Evolutionary conservation across 441 rosid species (phyloP).

Genomic region (Populus hybrid): DNA sequence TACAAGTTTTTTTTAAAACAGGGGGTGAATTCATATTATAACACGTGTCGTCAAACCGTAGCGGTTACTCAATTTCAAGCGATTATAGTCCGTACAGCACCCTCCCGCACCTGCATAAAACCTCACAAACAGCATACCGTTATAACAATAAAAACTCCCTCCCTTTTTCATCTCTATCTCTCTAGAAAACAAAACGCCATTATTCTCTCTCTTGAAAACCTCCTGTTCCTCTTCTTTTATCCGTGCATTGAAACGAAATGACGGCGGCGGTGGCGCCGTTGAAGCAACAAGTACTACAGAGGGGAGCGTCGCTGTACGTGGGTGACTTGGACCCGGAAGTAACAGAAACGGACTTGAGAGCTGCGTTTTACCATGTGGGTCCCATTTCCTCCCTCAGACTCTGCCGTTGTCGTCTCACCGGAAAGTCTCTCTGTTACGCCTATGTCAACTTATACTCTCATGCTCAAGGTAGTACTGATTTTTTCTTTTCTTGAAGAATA

Average conservation of each 20-base stretch:
- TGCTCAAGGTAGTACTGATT: constrained; percentile 31
- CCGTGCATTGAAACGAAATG: neutral
- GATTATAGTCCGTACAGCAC: neutral
- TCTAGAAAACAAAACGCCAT: neutral
- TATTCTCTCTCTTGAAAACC: neutral
- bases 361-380: constrained; percentile 24
- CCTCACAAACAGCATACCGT: neutral
- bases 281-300: neutral
- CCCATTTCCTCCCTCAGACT: constrained; percentile 34
- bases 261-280: neutral
- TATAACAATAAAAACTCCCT: constrained; percentile 16
- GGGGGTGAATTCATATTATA: too few relatives aligned
- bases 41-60: too few relatives aligned
- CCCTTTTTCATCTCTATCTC: neutral
- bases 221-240: neutral
- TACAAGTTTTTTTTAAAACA: too few relatives aligned
- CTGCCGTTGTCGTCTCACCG: constrained; percentile 39
- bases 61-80: neutral
- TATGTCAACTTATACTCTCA: constrained; percentile 44
- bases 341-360: constrained; percentile 33
- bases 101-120: neutral
- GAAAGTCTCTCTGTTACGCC: constrained; percentile 44
- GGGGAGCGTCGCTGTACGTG: constrained; percentile 39
- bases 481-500: neutral
- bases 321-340: constrained; percentile 50